Conservation (phyloP, 2,329 filamentous ascomycete species). For the Aspergillus latus region DNA sequence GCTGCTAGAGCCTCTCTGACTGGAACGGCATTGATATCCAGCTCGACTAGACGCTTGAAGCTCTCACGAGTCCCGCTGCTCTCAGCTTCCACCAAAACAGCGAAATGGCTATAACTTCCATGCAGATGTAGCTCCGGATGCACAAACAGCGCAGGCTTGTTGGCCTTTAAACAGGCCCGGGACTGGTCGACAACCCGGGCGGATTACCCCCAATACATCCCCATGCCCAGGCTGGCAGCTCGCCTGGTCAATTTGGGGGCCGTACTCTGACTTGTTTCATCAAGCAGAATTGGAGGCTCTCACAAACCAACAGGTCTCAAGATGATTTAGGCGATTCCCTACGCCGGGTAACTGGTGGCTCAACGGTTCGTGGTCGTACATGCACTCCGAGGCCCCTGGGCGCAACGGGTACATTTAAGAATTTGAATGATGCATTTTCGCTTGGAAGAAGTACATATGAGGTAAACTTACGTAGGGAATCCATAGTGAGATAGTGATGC, state of each 20-base stretch:
- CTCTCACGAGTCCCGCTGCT: background rate
- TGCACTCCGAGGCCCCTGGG: conserved; percentile 3
- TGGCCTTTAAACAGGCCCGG: background rate
- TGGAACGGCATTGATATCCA: background rate
- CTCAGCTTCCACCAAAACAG: background rate
- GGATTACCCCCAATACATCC: background rate
- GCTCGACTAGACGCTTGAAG: background rate
- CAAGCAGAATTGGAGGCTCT: background rate
- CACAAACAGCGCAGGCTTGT: conserved; percentile 5
- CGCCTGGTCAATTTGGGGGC: conserved; percentile 2
- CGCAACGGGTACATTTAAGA: conserved; percentile 8
- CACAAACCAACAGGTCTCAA: background rate
- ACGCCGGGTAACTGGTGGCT: background rate
- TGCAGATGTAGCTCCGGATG: conserved; percentile 7
- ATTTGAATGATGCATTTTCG: conserved; percentile 9
- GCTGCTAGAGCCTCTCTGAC: background rate
- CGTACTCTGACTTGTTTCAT: background rate
- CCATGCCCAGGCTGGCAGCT: background rate
- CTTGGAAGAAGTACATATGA: conserved; percentile 3
- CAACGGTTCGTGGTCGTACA: conserved; percentile 9
- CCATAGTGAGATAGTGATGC: background rate
- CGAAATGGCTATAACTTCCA: background rate
- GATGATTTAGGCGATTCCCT: background rate
- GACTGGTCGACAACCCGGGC: background rate
- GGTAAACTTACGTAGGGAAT: conserved; percentile 6